A percentile compares a stretch with the other conserved stretches of the same genome.
These are phyloP conservation scores for Penicillium angulare DNA, from an alignment of 495 filamentous ascomycete genomes.

Conservation along the genomic window DNA sequence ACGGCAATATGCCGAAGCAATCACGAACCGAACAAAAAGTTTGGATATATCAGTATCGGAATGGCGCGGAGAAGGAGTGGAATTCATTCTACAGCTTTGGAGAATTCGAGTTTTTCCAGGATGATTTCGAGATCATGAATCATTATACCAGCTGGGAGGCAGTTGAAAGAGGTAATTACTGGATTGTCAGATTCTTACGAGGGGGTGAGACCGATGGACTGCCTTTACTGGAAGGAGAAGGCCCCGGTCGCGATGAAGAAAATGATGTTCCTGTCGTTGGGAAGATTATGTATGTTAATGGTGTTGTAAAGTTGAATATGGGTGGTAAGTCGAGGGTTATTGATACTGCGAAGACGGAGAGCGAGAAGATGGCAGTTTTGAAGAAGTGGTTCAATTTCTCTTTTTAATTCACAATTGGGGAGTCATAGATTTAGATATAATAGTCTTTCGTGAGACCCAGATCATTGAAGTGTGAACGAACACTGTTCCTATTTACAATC, in stretches of 20 bases:
- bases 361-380: constrained; percentile 38
- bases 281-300: constrained; percentile 40
- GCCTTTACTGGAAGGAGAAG: constrained; percentile 11
- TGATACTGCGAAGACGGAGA: constrained; percentile 46
- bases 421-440: no score
- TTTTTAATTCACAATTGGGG: no score
- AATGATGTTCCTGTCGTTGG: constrained; percentile 1
- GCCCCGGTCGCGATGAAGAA: background rate
- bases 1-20: constrained; percentile 47
- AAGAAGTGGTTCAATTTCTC: constrained; percentile 22
- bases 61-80: constrained; percentile 46
- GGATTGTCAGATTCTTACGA: constrained; percentile 58
- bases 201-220: constrained; percentile 24
- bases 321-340: constrained; percentile 55
- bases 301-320: constrained; percentile 57
- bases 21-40: constrained; percentile 39
- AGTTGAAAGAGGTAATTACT: constrained; percentile 48
- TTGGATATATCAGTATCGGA: constrained; percentile 65
- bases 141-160: constrained; percentile 48
- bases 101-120: constrained; percentile 58
- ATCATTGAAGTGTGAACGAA: no score
- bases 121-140: constrained; percentile 68
- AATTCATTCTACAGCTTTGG: constrained; percentile 58
- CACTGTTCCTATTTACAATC: no score
- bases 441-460: no score